Conservation (phyloP, 2,329 filamentous ascomycete genomes). For the Phialophora macrospora region DNA sequence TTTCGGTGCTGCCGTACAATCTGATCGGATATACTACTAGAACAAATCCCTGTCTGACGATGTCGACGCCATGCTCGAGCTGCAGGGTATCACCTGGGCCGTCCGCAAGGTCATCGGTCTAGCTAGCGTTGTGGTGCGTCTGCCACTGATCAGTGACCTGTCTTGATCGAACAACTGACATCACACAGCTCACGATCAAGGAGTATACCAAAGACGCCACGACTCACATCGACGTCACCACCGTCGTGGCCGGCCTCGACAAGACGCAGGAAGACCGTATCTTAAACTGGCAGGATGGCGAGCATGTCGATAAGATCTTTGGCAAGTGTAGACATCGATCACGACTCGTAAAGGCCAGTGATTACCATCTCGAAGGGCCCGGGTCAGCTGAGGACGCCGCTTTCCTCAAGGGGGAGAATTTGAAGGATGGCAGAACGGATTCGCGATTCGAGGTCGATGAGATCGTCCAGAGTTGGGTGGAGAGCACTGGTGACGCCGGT, state of each 20-base stretch:
- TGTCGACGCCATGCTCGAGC: slow-evolving; percentile 66
- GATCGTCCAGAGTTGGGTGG: slow-evolving; percentile 58
- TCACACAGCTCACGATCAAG: slow-evolving; percentile 42
- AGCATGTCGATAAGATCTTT: slow-evolving; percentile 80
- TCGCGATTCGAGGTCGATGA: slow-evolving; percentile 64
- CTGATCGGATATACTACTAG: slow-evolving; percentile 50
- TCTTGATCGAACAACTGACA: slow-evolving; percentile 27
- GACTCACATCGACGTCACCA: slow-evolving; percentile 72
- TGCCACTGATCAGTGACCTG: slow-evolving; percentile 57
- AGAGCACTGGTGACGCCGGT: slow-evolving; percentile 47
- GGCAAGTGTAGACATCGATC: slow-evolving; percentile 69
- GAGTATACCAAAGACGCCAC: slow-evolving; percentile 53
- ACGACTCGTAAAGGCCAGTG: slow-evolving; percentile 39
- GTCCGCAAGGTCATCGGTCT: slow-evolving; percentile 72
- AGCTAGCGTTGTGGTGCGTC: slow-evolving; percentile 61
- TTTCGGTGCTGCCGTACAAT: background rate
- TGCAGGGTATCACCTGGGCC: slow-evolving; percentile 72
- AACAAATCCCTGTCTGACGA: slow-evolving; percentile 75
- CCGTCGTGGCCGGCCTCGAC: slow-evolving; percentile 71
- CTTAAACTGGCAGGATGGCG: slow-evolving; percentile 63
- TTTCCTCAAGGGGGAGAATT: slow-evolving; percentile 49
- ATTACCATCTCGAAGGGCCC: slow-evolving; percentile 52
- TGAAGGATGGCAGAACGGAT: slow-evolving; percentile 60
- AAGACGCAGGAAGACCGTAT: slow-evolving; percentile 66
- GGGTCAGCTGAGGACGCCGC: slow-evolving; percentile 46